A percentile compares a stretch with the other conserved stretches of the same genome.
These are phyloP conservation scores for Picochlorum sp. DNA, from an alignment of 139 green algal species.

Conservation along the genomic window DNA sequence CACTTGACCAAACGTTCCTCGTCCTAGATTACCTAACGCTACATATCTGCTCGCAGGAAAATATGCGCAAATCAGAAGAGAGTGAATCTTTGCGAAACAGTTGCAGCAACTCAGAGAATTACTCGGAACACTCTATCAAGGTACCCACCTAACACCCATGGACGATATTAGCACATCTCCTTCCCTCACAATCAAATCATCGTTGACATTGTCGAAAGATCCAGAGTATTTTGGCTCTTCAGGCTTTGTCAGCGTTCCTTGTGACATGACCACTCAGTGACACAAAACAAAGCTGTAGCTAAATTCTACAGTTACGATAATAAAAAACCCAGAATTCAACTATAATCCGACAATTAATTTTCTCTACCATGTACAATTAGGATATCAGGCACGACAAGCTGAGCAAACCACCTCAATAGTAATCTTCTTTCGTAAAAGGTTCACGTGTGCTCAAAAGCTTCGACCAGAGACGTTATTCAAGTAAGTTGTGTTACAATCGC, in stretches of 20 bases:
- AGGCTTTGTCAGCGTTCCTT: conserved; percentile 64
- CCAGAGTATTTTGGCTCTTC: conserved; percentile 43
- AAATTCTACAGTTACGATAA: too few species aligned
- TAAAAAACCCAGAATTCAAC: too few species aligned
- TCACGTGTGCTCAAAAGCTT: too few species aligned
- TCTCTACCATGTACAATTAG: too few species aligned
- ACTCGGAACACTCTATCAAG: background rate
- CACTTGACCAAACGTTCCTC: conserved; percentile 96
- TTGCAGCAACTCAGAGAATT: background rate
- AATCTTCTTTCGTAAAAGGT: too few species aligned
- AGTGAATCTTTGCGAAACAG: too few species aligned
- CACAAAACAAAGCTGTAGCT: background rate
- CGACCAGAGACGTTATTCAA: too few species aligned
- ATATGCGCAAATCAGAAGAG: background rate
- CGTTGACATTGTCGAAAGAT: conserved; percentile 74
- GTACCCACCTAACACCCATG: conserved; percentile 3
- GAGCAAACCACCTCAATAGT: too few species aligned
- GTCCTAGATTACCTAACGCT: conserved; percentile 70
- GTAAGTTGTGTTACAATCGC: too few species aligned
- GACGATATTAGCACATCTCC: conserved; percentile 44
- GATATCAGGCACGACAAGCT: too few species aligned
- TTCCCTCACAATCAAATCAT: conserved; percentile 76
- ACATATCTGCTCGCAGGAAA: conserved; percentile 39
- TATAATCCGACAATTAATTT: too few species aligned
- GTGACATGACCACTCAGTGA: background rate